Evolutionary conservation across 306 rosid genomes (phyloP), one percentile per base, ranked within the genome.

Genomic region (Glycyrrhiza uralensis): DNA sequence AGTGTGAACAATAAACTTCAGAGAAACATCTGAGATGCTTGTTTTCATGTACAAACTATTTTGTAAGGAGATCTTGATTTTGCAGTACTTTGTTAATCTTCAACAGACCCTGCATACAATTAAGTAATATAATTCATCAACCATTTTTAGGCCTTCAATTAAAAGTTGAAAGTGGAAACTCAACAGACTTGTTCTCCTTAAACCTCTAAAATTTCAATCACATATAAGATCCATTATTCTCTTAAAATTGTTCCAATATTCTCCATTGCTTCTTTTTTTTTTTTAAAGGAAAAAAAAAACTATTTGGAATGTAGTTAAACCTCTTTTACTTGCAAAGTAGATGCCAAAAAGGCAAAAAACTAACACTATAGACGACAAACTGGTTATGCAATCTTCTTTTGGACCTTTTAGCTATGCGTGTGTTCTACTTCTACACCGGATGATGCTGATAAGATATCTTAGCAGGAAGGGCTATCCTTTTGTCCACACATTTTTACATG

Each of bases 401-500:
- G 14, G 30, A 5, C 54, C 46, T 52, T 42, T 69, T 30, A 59
- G 39, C 29, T 44, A 13, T 8, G 18, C 12, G 17, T n/a, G 42
- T 46, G 10, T 49, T 26, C 24, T 18, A 60, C 39, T 49, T 26
- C 24, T 18, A 60, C 39, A 58, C 24, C 50, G 51, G 14, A 60
- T 80, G 65, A 81, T 69, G 13, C n/a, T 41, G 42, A 63, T 57
- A 58, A 59, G 80, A 67, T 65, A 84, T 80, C 81, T 80, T 80
- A 74, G 79, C 85, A 66, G 6, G 75, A 84, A 15, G 59, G 68
- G 68, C 5, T 50, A 72, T 69, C 20, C 47, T 60, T 44, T 42
- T 22, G 70, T 77, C 93, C 92, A 87, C 89, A 77, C 75, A 83
- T 76, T 62, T 79, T 62, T 79, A 56, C 77, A 23, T 68, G 83